phyloP scores from a whole-genome alignment of 768 basidiomycete species.

The Termitomyces sp. region DNA sequence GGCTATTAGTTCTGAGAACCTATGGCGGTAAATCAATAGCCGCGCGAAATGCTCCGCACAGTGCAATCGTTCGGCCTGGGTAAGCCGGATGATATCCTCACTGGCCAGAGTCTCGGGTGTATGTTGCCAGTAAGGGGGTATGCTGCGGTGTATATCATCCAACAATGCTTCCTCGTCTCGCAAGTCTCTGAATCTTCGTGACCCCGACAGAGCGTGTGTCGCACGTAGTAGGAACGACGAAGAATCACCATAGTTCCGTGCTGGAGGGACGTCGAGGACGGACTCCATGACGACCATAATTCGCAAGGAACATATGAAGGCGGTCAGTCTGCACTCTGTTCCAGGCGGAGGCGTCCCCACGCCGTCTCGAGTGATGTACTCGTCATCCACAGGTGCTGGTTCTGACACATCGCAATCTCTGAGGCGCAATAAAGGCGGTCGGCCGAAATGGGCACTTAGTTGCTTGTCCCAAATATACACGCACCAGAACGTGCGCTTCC shows the following conservation, averaged over 20 bases:
- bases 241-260: conserved; percentile 52
- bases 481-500: conserved; percentile 95
- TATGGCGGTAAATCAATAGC: conserved; percentile 85
- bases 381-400: conserved; percentile 82
- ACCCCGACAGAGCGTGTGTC: conserved; percentile 59
- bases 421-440: conserved; percentile 81
- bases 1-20: conserved; percentile 73
- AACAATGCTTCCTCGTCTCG: conserved; percentile 77
- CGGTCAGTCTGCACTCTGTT: conserved; percentile 70
- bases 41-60: conserved; percentile 85
- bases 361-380: conserved; percentile 76
- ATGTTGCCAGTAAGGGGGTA: conserved; percentile 79
- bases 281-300: conserved; percentile 87
- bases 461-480: conserved; percentile 98
- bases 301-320: conserved; percentile 72
- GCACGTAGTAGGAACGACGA: conserved; percentile 79
- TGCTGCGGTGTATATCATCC: conserved; percentile 68
- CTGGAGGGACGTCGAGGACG: conserved; percentile 77
- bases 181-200: conserved; percentile 56
- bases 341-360: conserved; percentile 63
- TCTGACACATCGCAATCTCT: conserved; percentile 92
- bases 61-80: conserved; percentile 82
- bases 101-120: conserved; percentile 74
- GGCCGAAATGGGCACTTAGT: conserved; percentile 80
- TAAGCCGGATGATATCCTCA: conserved; percentile 84